Percentiles rank a stretch among this genome's conserved stretches.
Evolutionary conservation across 129 eudicot genomes (phyloP).

Genomic region (Sambucus nigra): DNA sequence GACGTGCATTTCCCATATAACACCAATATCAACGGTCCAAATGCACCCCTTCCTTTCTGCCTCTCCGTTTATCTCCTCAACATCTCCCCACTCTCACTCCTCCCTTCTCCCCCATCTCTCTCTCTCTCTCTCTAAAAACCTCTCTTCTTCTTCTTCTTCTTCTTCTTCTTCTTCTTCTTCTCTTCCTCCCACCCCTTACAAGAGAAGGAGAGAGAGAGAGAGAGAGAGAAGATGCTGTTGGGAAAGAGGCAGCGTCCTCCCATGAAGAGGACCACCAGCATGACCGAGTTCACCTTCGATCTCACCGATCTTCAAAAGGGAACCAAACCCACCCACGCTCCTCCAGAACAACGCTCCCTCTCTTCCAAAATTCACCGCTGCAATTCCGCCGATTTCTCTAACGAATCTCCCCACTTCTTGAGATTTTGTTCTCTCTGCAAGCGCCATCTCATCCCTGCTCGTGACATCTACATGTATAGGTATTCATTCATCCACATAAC

Average conservation of each 20-base stretch:
- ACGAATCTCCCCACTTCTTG: constrained; percentile 35
- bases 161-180: background rate
- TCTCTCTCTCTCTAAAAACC: constrained; percentile 9
- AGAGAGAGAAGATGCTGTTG: constrained; percentile 31
- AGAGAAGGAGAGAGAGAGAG: constrained; percentile 10
- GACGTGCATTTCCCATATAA: constrained; percentile 15
- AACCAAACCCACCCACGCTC: constrained; percentile 12
- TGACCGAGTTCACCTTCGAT: constrained; percentile 61
- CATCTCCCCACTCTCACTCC: constrained; percentile 22
- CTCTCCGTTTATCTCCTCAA: constrained; percentile 42
- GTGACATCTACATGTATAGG: constrained; percentile 78
- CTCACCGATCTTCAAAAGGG: constrained; percentile 5
- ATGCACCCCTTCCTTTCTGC: constrained; percentile 40
- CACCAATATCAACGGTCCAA: constrained; percentile 36
- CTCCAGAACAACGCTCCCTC: constrained; percentile 20
- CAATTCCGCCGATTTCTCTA: constrained; percentile 29
- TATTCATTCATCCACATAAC: background rate
- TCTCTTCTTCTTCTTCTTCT: constrained; percentile 7
- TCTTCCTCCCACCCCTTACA: background rate
- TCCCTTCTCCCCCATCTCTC: constrained; percentile 12
- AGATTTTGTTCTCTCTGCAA: constrained; percentile 49
- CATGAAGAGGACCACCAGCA: constrained; percentile 71
- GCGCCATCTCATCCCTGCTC: constrained; percentile 50
- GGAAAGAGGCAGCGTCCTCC: constrained; percentile 57
- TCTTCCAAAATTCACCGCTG: constrained; percentile 31